Percentiles rank a stretch among this genome's conserved stretches.
These are phyloP conservation scores for Ballota nigra DNA, from an alignment of 257 asterid species.

Conservation along the genomic window DNA sequence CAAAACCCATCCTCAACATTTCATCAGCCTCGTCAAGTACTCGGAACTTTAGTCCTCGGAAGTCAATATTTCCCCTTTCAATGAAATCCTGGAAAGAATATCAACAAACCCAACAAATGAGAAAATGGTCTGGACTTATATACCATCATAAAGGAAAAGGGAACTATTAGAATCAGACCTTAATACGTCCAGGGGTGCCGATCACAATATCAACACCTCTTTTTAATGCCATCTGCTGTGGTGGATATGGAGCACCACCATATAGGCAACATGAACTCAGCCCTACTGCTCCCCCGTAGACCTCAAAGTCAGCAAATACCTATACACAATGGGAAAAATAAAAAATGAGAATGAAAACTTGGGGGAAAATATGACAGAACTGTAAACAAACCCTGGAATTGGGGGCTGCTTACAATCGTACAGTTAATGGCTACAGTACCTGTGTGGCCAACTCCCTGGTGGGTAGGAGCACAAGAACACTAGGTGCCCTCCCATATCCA, in stretches of 20 bases:
- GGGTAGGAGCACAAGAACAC: conserved; percentile 90
- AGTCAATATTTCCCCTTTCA: conserved; percentile 78
- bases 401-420: not conserved
- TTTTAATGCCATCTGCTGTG: conserved; percentile 57
- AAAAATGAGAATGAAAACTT: not conserved
- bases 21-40: conserved; percentile 99
- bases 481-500: conserved; percentile 81
- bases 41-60: conserved; percentile 73
- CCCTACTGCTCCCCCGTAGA: conserved; percentile 77
- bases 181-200: conserved; percentile 94
- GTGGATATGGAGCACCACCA: conserved; percentile 74
- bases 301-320: conserved; percentile 78
- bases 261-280: conserved; percentile 75
- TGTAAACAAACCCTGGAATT: not conserved
- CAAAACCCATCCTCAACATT: conserved; percentile 99
- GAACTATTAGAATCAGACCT: conserved; percentile 40
- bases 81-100: conserved; percentile 66
- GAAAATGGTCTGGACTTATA: not conserved
- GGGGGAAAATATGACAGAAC: not conserved
- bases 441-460: conserved; percentile 95
- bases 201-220: conserved; percentile 86
- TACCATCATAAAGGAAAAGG: not conserved
- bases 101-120: conserved; percentile 10
- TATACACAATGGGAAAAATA: conserved; percentile 16
- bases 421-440: conserved; percentile 36